A percentile compares a stretch with the other conserved stretches of the same genome.
Conservation (phyloP, 1,284 basidiomycete genomes). For the Fistulina hepatica region DNA sequence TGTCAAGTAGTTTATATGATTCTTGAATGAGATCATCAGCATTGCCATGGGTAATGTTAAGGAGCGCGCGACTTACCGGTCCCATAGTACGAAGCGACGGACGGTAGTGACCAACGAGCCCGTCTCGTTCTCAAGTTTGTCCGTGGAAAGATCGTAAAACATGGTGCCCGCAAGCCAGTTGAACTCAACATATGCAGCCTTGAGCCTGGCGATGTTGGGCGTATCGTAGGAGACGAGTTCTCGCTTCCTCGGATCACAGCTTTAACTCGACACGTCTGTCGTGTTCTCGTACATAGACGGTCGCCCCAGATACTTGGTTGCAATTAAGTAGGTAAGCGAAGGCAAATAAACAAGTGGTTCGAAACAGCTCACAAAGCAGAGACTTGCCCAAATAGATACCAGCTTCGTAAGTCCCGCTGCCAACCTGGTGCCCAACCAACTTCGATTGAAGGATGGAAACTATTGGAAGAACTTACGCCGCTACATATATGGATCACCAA, state of each 20-base stretch:
- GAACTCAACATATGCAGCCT: conserved; percentile 64
- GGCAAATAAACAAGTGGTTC: neutral
- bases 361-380: conserved; percentile 43
- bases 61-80: conserved; percentile 54
- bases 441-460: conserved; percentile 1
- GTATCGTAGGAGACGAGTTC: conserved; percentile 78
- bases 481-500: conserved; percentile 65
- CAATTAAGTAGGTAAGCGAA: neutral
- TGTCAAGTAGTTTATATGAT: conserved; percentile 38
- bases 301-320: conserved; percentile 41
- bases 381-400: conserved; percentile 70
- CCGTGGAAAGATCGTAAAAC: conserved; percentile 74
- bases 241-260: conserved; percentile 54
- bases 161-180: conserved; percentile 64
- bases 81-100: conserved; percentile 38
- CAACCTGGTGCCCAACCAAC: conserved; percentile 42
- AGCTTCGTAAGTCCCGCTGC: conserved; percentile 60
- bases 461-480: conserved; percentile 36
- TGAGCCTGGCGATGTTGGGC: conserved; percentile 58
- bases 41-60: conserved; percentile 49
- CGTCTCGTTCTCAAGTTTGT: conserved; percentile 47
- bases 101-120: conserved; percentile 44
- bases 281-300: conserved; percentile 65
- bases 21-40: neutral
- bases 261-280: conserved; percentile 67